Conservation (phyloP, 345 rosid genomes). For the Firmiana major region DNA sequence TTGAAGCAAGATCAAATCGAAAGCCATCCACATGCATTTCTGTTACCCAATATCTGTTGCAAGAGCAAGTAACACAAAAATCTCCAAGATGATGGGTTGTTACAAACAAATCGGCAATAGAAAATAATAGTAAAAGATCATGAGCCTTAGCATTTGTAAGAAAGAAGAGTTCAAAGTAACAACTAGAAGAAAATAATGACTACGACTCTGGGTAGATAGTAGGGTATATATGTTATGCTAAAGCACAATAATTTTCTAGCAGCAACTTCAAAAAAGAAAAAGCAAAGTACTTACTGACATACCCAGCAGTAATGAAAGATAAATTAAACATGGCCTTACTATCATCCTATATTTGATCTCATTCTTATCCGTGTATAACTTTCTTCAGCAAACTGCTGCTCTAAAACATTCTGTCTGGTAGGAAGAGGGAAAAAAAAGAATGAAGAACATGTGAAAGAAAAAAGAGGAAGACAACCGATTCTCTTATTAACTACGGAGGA, state of each 20-base stretch:
- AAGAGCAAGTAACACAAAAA: conserved; percentile 15
- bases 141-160: not conserved
- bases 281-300: no score
- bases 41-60: conserved; percentile 88
- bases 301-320: no score
- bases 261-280: no score
- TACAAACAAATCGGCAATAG: not conserved
- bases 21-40: conserved; percentile 99
- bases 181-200: not conserved
- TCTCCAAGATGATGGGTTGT: not conserved
- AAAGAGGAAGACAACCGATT: no score
- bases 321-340: no score
- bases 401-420: no score
- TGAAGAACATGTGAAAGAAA: no score
- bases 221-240: not conserved
- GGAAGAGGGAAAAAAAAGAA: no score
- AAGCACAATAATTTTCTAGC: not conserved
- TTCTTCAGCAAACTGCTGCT: no score
- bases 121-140: not conserved
- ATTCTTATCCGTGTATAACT: no score
- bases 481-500: no score
- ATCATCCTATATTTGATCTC: no score
- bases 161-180: not conserved
- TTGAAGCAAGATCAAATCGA: conserved; percentile 98
- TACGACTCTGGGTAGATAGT: not conserved